Evolutionary conservation across 129 eudicot genomes (phyloP).

Genomic region (Lonicera japonica): DNA sequence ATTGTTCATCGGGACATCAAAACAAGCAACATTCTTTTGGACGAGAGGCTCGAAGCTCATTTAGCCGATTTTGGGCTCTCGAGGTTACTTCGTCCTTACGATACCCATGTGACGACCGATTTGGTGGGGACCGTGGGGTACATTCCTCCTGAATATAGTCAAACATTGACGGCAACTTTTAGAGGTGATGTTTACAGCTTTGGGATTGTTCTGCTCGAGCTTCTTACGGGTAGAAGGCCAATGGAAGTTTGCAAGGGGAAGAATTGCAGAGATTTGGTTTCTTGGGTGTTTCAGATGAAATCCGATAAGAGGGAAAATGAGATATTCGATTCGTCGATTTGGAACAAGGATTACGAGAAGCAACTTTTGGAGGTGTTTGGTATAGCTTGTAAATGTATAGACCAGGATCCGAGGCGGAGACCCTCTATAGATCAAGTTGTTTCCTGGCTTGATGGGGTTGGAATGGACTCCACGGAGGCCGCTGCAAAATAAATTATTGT

Average conservation of each 20-base stretch:
- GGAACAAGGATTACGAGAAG: constrained; percentile 56
- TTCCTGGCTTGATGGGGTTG: constrained; percentile 75
- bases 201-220: constrained; percentile 89
- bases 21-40: constrained; percentile 81
- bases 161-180: constrained; percentile 76
- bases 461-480: constrained; percentile 22
- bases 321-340: constrained; percentile 59
- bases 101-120: constrained; percentile 95
- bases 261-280: constrained; percentile 79
- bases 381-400: constrained; percentile 80
- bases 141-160: constrained; percentile 93
- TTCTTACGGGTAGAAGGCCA: constrained; percentile 80
- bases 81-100: constrained; percentile 71
- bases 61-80: constrained; percentile 95
- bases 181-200: constrained; percentile 96
- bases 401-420: constrained; percentile 68
- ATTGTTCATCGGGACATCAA: constrained; percentile 89
- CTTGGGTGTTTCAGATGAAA: constrained; percentile 90
- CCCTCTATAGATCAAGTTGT: constrained; percentile 87
- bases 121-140: constrained; percentile 97
- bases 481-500: constrained; percentile 4
- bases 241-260: constrained; percentile 94
- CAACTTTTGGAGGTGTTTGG: constrained; percentile 66
- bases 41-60: constrained; percentile 85
- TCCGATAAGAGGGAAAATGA: constrained; percentile 56